Evolutionary conservation across 2,329 filamentous ascomycete species (phyloP), one percentile per base, ranked within the genome.

Genomic region (Aspergillus sp.): DNA sequence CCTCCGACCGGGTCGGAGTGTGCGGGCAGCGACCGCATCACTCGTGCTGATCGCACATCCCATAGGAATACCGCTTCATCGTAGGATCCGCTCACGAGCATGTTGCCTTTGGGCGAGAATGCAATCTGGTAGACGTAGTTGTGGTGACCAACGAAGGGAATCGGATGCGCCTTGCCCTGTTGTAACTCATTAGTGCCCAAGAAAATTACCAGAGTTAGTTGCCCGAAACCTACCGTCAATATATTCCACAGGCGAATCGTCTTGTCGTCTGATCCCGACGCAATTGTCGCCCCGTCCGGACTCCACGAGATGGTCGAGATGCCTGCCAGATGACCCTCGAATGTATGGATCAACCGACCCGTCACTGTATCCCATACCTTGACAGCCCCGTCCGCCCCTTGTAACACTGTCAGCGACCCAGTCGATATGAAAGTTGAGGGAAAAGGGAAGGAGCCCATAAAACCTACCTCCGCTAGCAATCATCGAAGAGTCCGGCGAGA

Each of bases 31-130:
- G 90, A 93, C 57, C 92, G 86, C 92, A 99, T 97, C 36, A 95
- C 82, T 21, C 89, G 84, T 0, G 92, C 93, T 0, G 92, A 91
- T 13, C 95, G 85, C 13, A 98, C 91, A 75, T 99, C 95, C 95
- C 95, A 99, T 5, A 99, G 79, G 66, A 97, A 97, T 0, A 99
- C 92, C 4, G 95, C 95, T 80, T 99, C 95, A 68, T 99, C 95
- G 77, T 97, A 98, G 65, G 91, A 96, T 12, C 95, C 95, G 66
- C 91, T 96, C 15, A 93, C 95, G 36, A 99, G 85, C 73, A 98
- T 97, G 72, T 99, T 99, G 23, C 95, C 95, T 76, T 97, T 98
- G 1, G 95, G 95, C n/a, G 91, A 94, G 76, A 98, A 98, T 5
- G 93, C 92, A 36, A 99, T 82, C 54, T 90, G 92, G 78, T 96